phyloP scores from a whole-genome alignment of 2,329 filamentous ascomycete genomes.

The Ophioceras dolichostomum region DNA sequence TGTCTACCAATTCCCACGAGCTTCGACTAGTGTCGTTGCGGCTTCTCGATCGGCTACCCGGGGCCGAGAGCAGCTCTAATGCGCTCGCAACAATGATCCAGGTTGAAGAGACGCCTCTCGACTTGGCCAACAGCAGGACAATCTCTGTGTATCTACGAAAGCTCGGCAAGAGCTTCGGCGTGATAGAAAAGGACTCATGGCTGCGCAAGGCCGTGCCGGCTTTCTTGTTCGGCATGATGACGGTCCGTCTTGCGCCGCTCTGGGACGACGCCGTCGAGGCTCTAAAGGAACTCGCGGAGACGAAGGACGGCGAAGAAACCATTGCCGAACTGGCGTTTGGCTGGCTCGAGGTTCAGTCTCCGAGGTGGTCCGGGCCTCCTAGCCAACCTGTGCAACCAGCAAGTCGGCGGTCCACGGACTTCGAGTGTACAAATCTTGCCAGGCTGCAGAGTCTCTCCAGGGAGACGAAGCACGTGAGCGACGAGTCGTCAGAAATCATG shows the following conservation, averaged over 20 bases:
- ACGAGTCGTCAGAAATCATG: slow-evolving; percentile 45
- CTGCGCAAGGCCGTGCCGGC: slow-evolving; percentile 60
- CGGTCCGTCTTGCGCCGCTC: slow-evolving; percentile 69
- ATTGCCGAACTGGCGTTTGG: slow-evolving; percentile 62
- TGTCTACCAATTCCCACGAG: slow-evolving; percentile 63
- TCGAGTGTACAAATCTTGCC: slow-evolving; percentile 70
- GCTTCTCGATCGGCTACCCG: slow-evolving; percentile 52
- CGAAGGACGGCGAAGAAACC: slow-evolving; percentile 57
- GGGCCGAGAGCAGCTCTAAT: slow-evolving; percentile 32
- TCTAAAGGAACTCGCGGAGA: slow-evolving; percentile 61
- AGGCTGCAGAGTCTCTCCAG: slow-evolving; percentile 40
- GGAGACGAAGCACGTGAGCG: slow-evolving; percentile 38
- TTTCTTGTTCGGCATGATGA: slow-evolving; percentile 83
- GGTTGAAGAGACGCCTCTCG: slow-evolving; percentile 69
- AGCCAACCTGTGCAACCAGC: slow-evolving; percentile 7
- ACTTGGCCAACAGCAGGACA: slow-evolving; percentile 60
- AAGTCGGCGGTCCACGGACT: slow-evolving; percentile 49
- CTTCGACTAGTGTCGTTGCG: slow-evolving; percentile 63
- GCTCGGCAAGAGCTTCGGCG: slow-evolving; percentile 52
- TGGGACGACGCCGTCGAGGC: slow-evolving; percentile 77
- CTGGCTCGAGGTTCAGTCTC: slow-evolving; percentile 57
- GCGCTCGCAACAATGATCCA: slow-evolving; percentile 54
- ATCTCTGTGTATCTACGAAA: slow-evolving; percentile 81
- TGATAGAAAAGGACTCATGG: slow-evolving; percentile 47
- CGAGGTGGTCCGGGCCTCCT: slow-evolving; percentile 34